Base-by-base conservation (phyloP, 2,329 filamentous ascomycete species). In the Aspergillus glaucus region DNA sequence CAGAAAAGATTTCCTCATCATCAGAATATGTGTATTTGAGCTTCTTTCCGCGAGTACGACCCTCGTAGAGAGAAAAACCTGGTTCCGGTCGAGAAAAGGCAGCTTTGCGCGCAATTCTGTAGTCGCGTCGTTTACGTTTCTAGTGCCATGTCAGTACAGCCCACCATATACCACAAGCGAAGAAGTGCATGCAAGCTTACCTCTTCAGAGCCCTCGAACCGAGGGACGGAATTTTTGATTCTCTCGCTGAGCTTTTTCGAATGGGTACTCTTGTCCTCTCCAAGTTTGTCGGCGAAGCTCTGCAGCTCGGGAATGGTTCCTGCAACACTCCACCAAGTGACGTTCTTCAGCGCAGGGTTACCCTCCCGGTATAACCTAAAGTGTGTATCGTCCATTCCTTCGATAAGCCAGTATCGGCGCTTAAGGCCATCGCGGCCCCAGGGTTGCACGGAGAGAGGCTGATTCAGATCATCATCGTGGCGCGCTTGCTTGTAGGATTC, bases 1-100 rank as follows among this genome's bases (percentile, higher is more conserved):
- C 79, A 45, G 72, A 76, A 43, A 82, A 81, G 14, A 85, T 82
- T 32, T 85, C 85, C 57, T 94, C 88, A 21, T 94, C 88, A 46
- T 96, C 91, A 0, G 90, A 94, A 64, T 88, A 98, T 0, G 89
- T 98, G 64, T 98, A 98, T 69, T 91, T 94, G 72, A 95, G 87
- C 52, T 92, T 87, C 75, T 98, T 97, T 49, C 93, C 93, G 50
- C 93, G 84, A 4, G 94, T 98, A 46, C 93, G 88, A 44, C 93
- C 93, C 73, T 98, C 93, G 67, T 98, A 98, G 50, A 95, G 76
- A 1, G 91, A 96, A 65, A 92, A 94, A 4, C 90, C 90, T 8
- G 87, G 85, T 59, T 95, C 91, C 5, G 90, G 89, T 4, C 90
- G 82, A 56, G 86, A 80, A 71, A 97, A 97, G 50, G 87, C 85